Conservation (phyloP, 2,329 filamentous ascomycete species). For the Talaromyces albobiverticillius region DNA sequence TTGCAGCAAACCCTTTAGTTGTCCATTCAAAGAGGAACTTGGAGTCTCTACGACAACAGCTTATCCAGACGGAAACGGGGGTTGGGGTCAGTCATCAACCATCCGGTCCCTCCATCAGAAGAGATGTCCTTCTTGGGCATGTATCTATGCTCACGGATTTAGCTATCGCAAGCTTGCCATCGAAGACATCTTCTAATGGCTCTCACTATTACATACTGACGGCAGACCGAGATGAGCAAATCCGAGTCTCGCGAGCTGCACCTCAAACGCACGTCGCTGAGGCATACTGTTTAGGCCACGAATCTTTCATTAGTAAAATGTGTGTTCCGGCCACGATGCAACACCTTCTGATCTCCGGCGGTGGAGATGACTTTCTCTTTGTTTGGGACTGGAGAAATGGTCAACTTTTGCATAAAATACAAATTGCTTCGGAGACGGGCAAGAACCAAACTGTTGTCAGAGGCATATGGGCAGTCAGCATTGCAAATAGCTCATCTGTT, state of each 20-base stretch:
- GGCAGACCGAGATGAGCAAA: conserved; percentile 74
- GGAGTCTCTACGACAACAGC: conserved; percentile 56
- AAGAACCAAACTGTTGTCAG: conserved; percentile 42
- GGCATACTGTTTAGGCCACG: conserved; percentile 83
- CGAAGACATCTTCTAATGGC: conserved; percentile 46
- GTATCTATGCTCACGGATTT: conserved; percentile 91
- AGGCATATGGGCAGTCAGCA: conserved; percentile 47
- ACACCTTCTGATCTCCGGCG: conserved; percentile 75
- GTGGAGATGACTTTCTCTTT: conserved; percentile 75
- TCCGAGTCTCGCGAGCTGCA: conserved; percentile 77
- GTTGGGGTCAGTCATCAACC: conserved; percentile 30
- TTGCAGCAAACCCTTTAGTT: conserved; percentile 56
- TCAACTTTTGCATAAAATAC: conserved; percentile 30
- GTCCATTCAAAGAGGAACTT: conserved; percentile 63
- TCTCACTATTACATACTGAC: conserved; percentile 62
- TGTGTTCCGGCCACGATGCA: conserved; percentile 58
- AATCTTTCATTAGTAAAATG: conserved; percentile 76
- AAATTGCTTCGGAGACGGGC: conserved; percentile 26
- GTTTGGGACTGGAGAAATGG: conserved; percentile 74
- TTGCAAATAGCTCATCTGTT: conserved; percentile 20
- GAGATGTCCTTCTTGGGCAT: conserved; percentile 80
- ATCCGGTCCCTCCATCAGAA: conserved; percentile 63
- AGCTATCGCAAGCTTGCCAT: conserved; percentile 49
- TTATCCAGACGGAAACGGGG: conserved; percentile 44
- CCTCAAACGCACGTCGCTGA: conserved; percentile 88